phyloP scores from a whole-genome alignment of 805 yeast genomes.

The Wickerhamiella allomyrinae region DNA sequence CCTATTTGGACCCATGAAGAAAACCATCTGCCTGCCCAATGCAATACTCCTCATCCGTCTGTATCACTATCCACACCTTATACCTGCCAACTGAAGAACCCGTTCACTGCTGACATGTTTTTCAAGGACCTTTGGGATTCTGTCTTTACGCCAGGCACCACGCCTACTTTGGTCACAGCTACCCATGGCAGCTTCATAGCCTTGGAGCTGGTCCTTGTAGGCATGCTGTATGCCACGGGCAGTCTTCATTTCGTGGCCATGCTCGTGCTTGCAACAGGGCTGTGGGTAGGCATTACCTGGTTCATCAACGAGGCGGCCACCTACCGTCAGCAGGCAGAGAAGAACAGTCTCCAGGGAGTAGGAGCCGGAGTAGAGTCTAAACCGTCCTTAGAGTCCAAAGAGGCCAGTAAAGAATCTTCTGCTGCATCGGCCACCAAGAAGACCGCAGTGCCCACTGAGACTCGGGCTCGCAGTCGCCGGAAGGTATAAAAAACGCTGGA shows the following conservation, averaged over 20 bases:
- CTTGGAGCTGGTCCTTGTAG: constrained; percentile 40
- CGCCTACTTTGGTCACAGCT: constrained; percentile 78
- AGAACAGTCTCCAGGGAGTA: neutral
- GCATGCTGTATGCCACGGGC: constrained; percentile 45
- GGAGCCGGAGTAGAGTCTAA: too few relatives aligned
- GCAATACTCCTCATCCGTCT: too few relatives aligned
- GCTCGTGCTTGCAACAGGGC: constrained; percentile 39
- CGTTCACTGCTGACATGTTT: too few relatives aligned
- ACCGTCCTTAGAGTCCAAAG: neutral
- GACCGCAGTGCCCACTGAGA: neutral
- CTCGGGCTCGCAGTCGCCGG: neutral
- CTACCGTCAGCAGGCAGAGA: constrained; percentile 20
- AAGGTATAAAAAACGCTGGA: neutral
- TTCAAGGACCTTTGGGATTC: constrained; percentile 73
- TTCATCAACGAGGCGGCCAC: constrained; percentile 54
- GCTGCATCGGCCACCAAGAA: neutral
- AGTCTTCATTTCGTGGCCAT: constrained; percentile 51
- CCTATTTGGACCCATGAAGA: too few relatives aligned
- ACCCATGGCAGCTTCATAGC: constrained; percentile 72
- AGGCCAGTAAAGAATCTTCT: neutral
- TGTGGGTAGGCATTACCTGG: constrained; percentile 83
- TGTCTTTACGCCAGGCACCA: constrained; percentile 81
- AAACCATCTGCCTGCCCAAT: too few relatives aligned
- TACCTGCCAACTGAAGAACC: too few relatives aligned
- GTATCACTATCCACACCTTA: too few relatives aligned